Evolutionary conservation across 345 rosid species (phyloP), one percentile per base, ranked within the genome.

Genomic region (Eucalyptus tenuipes): DNA sequence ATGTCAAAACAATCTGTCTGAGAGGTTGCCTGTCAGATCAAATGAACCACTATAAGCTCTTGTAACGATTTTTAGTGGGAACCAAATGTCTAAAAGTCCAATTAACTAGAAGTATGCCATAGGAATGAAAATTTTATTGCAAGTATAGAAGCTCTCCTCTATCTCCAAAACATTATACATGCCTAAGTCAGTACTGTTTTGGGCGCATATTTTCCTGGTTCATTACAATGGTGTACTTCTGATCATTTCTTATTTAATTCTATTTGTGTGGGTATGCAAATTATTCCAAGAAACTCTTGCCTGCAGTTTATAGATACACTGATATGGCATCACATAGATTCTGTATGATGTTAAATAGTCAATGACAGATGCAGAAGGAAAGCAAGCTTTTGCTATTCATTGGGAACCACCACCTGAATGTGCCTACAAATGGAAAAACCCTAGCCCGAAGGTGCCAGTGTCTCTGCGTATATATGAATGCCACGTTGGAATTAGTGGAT

Each of bases 391-490:
- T 86, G 99, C 99, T 57, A 92, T 96, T 90, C 99, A 97, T 88
- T 97, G 99, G 99, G 99, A 97, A 89, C 99, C 98, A 55, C 91
- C 99, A 68, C 99, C 97, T 59, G 97, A 96, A 88, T 66, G 82
- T 90, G 95, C 94, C 82, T 95, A 95, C 92, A 96, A 96, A 91
- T 97, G 99, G 98, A 97, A 94, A 88, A 87, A 94, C 91, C 29
- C 93, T 86, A 88, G 86, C 75, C 98, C 96, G 17, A 88, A 94
- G 88, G 92, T 88, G 89, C 98, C 98, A 85, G 94, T 91, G 91
- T 96, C 99, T 86, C 94, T 97, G 89, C 98, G 99, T 42, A 96
- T 96, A 91, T 97, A 97, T 82, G 99, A 97, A 91, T 96, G 99
- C 90, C 99, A 96, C 91, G 93, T 96, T 94, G 99, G 99, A 50